Conservation (phyloP, 164 flowering plant genomes). For the Tetrastigma voinierianum region DNA sequence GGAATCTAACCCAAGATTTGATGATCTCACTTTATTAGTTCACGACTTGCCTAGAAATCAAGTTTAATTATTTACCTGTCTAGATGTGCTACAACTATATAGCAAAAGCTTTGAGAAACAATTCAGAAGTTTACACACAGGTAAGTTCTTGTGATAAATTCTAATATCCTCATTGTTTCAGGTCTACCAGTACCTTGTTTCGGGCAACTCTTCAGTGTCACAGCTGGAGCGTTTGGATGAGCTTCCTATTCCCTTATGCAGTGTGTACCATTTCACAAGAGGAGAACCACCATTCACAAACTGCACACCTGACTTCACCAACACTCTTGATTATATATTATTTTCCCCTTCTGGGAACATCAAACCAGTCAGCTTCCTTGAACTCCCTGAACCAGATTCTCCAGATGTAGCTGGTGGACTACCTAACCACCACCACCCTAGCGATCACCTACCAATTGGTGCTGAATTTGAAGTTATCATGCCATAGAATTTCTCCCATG, state of each 20-base stretch:
- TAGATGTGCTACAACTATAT: background rate
- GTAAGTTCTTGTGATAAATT: background rate
- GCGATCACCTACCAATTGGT: slow-evolving; percentile 95
- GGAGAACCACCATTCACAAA: slow-evolving; percentile 92
- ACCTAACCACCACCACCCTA: slow-evolving; percentile 85
- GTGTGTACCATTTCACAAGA: slow-evolving; percentile 60
- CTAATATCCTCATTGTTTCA: slow-evolving; percentile 25
- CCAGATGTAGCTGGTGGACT: slow-evolving; percentile 74
- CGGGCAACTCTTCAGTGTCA: slow-evolving; percentile 38
- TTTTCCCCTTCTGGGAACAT: slow-evolving; percentile 60
- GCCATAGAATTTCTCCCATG: background rate
- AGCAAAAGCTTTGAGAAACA: background rate
- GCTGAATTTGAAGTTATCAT: slow-evolving; percentile 64
- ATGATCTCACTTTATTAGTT: no score
- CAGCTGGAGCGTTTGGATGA: slow-evolving; percentile 35
- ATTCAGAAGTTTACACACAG: background rate
- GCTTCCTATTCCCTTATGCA: slow-evolving; percentile 55
- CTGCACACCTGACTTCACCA: slow-evolving; percentile 92
- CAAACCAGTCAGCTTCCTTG: slow-evolving; percentile 67
- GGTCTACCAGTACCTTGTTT: slow-evolving; percentile 77
- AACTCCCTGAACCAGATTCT: slow-evolving; percentile 69
- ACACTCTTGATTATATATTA: slow-evolving; percentile 83
- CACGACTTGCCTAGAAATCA: no score
- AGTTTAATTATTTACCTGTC: background rate
- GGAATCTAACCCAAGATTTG: no score